Percentiles rank a stretch among this genome's conserved stretches.
Evolutionary conservation across 1,284 basidiomycete species (phyloP).

Genomic region (Ceratobasidium sp.): DNA sequence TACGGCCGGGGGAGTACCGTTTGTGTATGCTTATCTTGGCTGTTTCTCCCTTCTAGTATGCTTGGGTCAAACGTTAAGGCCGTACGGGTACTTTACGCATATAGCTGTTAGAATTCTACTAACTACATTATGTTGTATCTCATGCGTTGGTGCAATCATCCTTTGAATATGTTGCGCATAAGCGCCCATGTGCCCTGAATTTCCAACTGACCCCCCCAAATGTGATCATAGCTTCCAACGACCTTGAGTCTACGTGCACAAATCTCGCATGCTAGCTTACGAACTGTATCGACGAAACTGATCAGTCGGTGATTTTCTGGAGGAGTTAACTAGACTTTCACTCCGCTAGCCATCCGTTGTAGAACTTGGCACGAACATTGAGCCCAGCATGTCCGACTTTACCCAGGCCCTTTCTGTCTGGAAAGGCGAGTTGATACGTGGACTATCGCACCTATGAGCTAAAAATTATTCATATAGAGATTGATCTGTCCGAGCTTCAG

Average conservation of each 20-base stretch:
- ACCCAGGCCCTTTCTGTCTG: constrained; percentile 41
- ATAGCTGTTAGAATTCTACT: background rate
- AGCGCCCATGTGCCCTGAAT: constrained; percentile 16
- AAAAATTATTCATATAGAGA: constrained; percentile 66
- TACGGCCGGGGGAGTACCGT: constrained; percentile 45
- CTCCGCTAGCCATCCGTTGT: background rate
- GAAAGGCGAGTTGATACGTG: constrained; percentile 26
- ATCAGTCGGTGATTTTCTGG: background rate
- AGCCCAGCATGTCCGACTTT: constrained; percentile 34
- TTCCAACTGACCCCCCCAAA: constrained; percentile 4
- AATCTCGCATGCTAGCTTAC: background rate
- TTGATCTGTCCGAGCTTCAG: constrained; percentile 91
- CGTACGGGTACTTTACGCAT: background rate
- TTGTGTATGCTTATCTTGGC: constrained; percentile 45
- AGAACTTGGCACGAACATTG: background rate
- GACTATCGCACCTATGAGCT: background rate
- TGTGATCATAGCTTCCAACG: constrained; percentile 3
- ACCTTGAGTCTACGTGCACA: background rate
- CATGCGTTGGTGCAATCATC: background rate
- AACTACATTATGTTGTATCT: background rate
- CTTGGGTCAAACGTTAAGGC: constrained; percentile 95
- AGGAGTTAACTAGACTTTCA: background rate
- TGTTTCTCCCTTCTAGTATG: constrained; percentile 66
- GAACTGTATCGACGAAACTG: background rate
- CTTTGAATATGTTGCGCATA: background rate